Evolutionary conservation across 2,329 filamentous ascomycete genomes (phyloP), one percentile per base, ranked within the genome.

Genomic region (Monosporascus ibericus): DNA sequence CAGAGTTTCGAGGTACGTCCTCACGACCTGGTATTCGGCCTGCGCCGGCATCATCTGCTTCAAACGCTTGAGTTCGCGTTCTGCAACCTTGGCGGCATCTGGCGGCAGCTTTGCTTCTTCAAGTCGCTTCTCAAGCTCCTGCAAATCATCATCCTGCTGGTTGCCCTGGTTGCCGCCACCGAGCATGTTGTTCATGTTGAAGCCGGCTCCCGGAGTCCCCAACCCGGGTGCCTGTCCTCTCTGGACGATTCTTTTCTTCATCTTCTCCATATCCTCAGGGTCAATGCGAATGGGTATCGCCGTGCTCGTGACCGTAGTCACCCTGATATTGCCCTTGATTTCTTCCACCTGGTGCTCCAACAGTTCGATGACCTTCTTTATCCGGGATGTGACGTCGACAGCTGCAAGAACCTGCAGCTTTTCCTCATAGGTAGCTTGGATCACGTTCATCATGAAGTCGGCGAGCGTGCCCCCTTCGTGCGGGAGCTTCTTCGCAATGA

Each of bases 21-120:
- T 79, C 59, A 88, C 90, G 14, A 99, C 92, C 57, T 94, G 90
- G 65, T 96, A 96, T 65, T 99, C 94, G 38, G 95, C 92, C 66
- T 97, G 94, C 48, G 90, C 90, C 0, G 94, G 92, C 64, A 90
- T 92, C 90, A 97, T 97, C 75, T 96, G 96, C 64, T 88, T 88
- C 56, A 99, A 73, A 22, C 94, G 80, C 64, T 90, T 89, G 47
- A 99, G 70, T 69, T 99, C 94, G 50, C 92, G 82, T 53, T 95
- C 88, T 1, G 91, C 92, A n/a, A 95, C 84, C 72, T 94, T 96
- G 55, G 86, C 81, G 6, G 91, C 92, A 58, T 99, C 94, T 0
- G 87, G 80, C 1, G 87, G 88, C 42, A 99, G 78, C 58, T 87
- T 83, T 0, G 92, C 92, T 46, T 85, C 86, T 48, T 94, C 84